Evolutionary conservation across 1,139 yeast species (phyloP).

Genomic region (Kodamaea plutei): DNA sequence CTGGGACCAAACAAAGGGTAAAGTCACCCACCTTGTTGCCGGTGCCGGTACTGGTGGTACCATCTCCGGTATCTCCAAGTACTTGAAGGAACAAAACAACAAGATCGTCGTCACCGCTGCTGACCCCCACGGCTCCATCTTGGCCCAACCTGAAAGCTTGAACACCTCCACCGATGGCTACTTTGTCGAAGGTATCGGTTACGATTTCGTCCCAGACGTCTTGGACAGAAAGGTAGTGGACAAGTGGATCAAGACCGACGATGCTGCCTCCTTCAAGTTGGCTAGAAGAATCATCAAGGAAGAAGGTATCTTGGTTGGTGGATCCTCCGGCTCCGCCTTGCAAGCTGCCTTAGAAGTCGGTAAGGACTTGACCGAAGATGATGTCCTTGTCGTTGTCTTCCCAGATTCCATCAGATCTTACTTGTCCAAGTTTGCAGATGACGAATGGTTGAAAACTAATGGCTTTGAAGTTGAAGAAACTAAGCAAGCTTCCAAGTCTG

Average conservation of each 20-base stretch:
- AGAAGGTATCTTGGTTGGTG: slow-evolving; percentile 87
- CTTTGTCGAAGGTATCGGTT: slow-evolving; percentile 90
- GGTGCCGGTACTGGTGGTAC: slow-evolving; percentile 95
- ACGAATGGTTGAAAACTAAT: slow-evolving; percentile 85
- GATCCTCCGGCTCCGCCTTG: slow-evolving; percentile 81
- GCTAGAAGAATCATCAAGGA: slow-evolving; percentile 82
- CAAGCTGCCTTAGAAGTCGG: slow-evolving; percentile 76
- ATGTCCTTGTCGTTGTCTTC: slow-evolving; percentile 74
- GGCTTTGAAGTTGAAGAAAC: slow-evolving; percentile 56
- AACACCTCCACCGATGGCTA: slow-evolving; percentile 59
- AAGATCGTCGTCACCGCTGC: slow-evolving; percentile 68
- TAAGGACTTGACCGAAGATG: slow-evolving; percentile 67
- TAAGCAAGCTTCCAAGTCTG: slow-evolving; percentile 44
- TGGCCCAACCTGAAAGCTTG: slow-evolving; percentile 76
- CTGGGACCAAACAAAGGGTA: slow-evolving; percentile 76
- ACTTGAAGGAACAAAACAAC: slow-evolving; percentile 69
- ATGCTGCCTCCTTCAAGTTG: slow-evolving; percentile 71
- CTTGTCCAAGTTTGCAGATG: slow-evolving; percentile 84
- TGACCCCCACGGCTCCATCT: slow-evolving; percentile 83
- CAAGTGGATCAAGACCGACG: slow-evolving; percentile 84
- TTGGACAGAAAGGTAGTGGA: slow-evolving; percentile 66
- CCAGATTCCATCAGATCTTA: slow-evolving; percentile 89
- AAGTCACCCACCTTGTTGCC: slow-evolving; percentile 72
- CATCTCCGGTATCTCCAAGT: slow-evolving; percentile 71
- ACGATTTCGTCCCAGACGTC: slow-evolving; percentile 84